phyloP scores from a whole-genome alignment of 164 flowering plant species.

The Chimonanthus praecox region DNA sequence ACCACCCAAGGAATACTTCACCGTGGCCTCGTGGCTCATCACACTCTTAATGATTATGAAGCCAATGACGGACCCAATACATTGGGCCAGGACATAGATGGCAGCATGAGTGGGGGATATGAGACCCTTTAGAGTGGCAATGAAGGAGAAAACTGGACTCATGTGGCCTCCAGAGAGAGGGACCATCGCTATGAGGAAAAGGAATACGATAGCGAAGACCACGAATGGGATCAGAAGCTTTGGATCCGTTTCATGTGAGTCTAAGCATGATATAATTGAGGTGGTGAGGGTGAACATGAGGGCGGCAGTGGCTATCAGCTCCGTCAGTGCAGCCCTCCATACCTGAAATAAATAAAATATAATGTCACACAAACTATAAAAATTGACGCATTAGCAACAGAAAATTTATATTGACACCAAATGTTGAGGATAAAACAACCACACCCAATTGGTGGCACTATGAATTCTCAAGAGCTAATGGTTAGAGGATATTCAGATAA shows the following conservation, averaged over 20 bases:
- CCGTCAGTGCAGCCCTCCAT: constrained; percentile 45
- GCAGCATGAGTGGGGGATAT: constrained; percentile 19
- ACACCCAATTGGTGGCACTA: neutral
- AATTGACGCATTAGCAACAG: neutral
- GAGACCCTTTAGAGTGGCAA: constrained; percentile 23
- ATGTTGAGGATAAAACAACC: neutral
- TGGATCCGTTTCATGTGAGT: constrained; percentile 25
- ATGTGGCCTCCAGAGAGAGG: constrained; percentile 9
- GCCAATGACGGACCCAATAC: constrained; percentile 20
- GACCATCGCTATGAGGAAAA: constrained; percentile 15
- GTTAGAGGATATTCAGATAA: neutral
- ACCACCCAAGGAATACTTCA: constrained; percentile 21
- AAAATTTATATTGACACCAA: neutral
- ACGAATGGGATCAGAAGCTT: constrained; percentile 28
- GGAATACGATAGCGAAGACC: constrained; percentile 9
- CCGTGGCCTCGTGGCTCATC: constrained; percentile 4
- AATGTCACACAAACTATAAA: neutral
- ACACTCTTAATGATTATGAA: constrained; percentile 9
- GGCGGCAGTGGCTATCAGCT: constrained; percentile 36
- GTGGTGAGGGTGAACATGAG: constrained; percentile 39
- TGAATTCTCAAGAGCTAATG: neutral
- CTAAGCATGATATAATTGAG: constrained; percentile 33
- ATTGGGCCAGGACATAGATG: constrained; percentile 25
- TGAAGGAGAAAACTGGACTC: constrained; percentile 19
- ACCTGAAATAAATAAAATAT: constrained; percentile 14